Base-by-base conservation (phyloP, 2,329 filamentous ascomycete species). In the Paracamarosporium sp. region DNA sequence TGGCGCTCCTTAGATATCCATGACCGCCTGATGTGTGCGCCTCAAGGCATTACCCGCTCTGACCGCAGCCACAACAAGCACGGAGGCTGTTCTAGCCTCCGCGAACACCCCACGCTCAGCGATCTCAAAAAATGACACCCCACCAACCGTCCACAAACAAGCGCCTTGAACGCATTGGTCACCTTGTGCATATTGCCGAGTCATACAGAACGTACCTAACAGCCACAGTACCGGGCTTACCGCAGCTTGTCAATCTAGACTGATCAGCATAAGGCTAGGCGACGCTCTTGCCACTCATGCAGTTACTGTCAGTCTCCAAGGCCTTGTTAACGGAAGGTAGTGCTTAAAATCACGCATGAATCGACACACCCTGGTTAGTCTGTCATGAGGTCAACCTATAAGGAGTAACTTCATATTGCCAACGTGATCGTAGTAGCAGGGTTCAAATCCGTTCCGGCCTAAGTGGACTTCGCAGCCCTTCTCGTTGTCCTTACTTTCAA, bases 61-160 rank as follows among this genome's bases (percentile, higher is more conserved):
- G 9, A 15, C 31, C 15, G 48, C 25, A 8, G 17, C 36, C 27
- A 24, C 48, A 51, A 51, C 31, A 24, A 40, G 27, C 27, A 31
- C 36, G 48, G 35, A 51, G 24, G 33, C 25, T 31, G 35, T 28
- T 25, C 36, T n/a, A n/a, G 20, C 36, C 33, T 41, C 25, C 28
- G 5, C 31, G 22, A 9, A 31, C 48, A 22, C 48, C 48, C 48
- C 47, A 50, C 47, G 47, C 47, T 24, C 35, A 41, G 47, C 20
- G 47, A 50, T 40, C 15, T 50, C 33, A 24, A 30, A 35, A 22
- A 6, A 25, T 12, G 9, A 31, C 24, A 22, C 48, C 36, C n/a
- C n/a, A 17, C 20, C 44, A 22, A 33, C 27, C 17, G 17, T 36
- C 33, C 11, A 30, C 43, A 31, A 28, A 4, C 25, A 31, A n/a